Evolutionary conservation across 441 rosid species (phyloP).

Genomic region (Corymbia calophylla): DNA sequence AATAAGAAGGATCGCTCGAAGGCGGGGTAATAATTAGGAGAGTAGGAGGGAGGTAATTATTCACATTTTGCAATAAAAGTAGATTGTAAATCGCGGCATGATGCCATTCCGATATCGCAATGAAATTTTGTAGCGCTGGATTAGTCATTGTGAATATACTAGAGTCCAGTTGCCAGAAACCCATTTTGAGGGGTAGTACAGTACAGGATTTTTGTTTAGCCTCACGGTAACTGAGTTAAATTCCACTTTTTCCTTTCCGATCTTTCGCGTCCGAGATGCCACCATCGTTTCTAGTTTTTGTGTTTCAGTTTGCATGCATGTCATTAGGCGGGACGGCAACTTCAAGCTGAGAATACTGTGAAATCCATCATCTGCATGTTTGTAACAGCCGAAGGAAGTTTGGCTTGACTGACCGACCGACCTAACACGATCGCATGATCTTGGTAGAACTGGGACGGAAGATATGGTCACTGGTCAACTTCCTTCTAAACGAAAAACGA

Average conservation of each 20-base stretch:
- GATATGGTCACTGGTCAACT: no score
- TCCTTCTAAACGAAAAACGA: no score
- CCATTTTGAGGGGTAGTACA: neutral
- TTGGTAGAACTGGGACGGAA: neutral
- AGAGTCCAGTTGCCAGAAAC: slow-evolving; percentile 1
- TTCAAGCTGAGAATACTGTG: neutral
- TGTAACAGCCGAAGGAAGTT: neutral
- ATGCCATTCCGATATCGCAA: neutral
- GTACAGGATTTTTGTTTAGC: neutral
- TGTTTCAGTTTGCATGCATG: neutral
- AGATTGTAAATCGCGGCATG: slow-evolving; percentile 18
- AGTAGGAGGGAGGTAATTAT: slow-evolving; percentile 8
- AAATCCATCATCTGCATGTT: neutral
- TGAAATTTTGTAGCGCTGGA: slow-evolving; percentile 25
- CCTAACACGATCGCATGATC: neutral
- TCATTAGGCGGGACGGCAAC: neutral
- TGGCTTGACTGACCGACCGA: neutral
- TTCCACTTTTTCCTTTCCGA: no score
- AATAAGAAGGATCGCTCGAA: slow-evolving; percentile 17
- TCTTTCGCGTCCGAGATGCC: neutral
- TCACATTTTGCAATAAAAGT: slow-evolving; percentile 23
- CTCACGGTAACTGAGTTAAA: no score
- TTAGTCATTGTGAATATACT: slow-evolving; percentile 14
- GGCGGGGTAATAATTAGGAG: slow-evolving; percentile 9
- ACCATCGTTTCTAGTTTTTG: neutral